phyloP scores from a whole-genome alignment of 108 stramenopile genomes.

The Cyclotella distinguenda region DNA sequence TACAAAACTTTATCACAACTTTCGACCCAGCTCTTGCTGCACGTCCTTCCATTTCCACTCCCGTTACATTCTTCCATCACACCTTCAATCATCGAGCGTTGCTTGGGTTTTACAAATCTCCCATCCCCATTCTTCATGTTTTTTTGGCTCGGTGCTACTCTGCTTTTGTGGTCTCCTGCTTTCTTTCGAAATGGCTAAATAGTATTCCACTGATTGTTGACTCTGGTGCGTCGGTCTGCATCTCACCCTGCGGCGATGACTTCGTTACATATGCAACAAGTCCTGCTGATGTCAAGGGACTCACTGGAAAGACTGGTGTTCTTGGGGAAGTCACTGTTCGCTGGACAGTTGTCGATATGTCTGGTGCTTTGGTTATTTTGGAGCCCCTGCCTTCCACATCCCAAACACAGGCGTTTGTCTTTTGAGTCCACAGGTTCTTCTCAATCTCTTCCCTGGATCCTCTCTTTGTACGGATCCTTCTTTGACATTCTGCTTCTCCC shows the following conservation, averaged over 20 bases:
- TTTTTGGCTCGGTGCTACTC: too few relatives aligned
- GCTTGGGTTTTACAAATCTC: too few relatives aligned
- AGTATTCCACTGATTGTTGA: not conserved
- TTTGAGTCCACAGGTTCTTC: not conserved
- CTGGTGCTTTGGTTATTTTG: not conserved
- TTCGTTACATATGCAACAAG: not conserved
- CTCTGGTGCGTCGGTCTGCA: slow-evolving; percentile 3
- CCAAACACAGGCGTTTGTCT: not conserved
- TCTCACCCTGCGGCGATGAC: not conserved
- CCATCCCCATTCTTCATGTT: too few relatives aligned
- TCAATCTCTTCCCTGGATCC: slow-evolving; percentile 1
- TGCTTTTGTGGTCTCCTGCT: too few relatives aligned
- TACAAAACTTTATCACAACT: too few relatives aligned
- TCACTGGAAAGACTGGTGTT: not conserved
- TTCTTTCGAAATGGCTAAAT: too few relatives aligned
- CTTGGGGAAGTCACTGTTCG: not conserved
- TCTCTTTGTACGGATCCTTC: too few relatives aligned
- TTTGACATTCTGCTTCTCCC: too few relatives aligned
- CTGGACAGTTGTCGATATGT: not conserved
- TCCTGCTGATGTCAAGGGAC: not conserved
- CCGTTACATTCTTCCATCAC: too few relatives aligned
- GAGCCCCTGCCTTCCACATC: not conserved
- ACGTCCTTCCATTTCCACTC: too few relatives aligned
- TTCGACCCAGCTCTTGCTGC: too few relatives aligned
- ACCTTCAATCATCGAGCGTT: too few relatives aligned